These are phyloP conservation scores for Zasmidium citrigriseum DNA, from an alignment of 2,329 filamentous ascomycete genomes.

Conservation along the genomic window DNA sequence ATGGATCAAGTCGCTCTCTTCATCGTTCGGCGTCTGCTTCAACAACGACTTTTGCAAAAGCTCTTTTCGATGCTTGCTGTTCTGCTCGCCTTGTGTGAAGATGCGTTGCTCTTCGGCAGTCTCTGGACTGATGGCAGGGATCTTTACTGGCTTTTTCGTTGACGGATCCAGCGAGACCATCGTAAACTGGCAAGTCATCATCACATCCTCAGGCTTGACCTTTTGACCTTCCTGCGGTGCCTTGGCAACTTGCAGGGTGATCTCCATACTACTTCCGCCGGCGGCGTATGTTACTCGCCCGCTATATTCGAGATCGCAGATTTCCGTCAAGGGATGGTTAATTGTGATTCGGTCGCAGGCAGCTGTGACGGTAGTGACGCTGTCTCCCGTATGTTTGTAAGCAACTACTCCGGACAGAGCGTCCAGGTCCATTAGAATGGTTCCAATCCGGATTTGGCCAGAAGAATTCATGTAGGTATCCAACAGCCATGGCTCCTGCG, in stretches of 20 bases:
- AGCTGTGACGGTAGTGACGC: slow-evolving; percentile 64
- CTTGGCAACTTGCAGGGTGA: slow-evolving; percentile 72
- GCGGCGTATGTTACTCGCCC: slow-evolving; percentile 71
- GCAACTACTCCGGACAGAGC: slow-evolving; percentile 75
- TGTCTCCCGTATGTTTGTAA: slow-evolving; percentile 69
- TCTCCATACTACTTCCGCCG: slow-evolving; percentile 71
- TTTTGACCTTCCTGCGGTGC: slow-evolving; percentile 61
- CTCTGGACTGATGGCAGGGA: slow-evolving; percentile 62
- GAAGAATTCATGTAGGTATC: slow-evolving; percentile 77
- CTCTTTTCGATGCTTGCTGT: slow-evolving; percentile 67
- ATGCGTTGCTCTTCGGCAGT: slow-evolving; percentile 66
- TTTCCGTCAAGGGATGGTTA: slow-evolving; percentile 71
- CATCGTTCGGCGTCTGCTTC: slow-evolving; percentile 67
- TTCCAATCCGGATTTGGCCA: slow-evolving; percentile 72
- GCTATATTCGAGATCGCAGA: slow-evolving; percentile 75
- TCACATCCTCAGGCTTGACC: slow-evolving; percentile 59
- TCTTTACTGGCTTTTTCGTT: slow-evolving; percentile 66
- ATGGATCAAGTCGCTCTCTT: slow-evolving; percentile 72
- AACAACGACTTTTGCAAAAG: slow-evolving; percentile 61
- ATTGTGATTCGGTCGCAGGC: slow-evolving; percentile 67
- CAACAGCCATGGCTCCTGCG: slow-evolving; percentile 73
- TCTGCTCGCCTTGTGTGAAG: slow-evolving; percentile 64
- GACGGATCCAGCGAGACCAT: slow-evolving; percentile 73
- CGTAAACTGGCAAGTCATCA: slow-evolving; percentile 73
- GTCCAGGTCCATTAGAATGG: slow-evolving; percentile 78